Evolutionary conservation across 2,329 filamentous ascomycete species (phyloP).

Genomic region (Aspergillus felis): DNA sequence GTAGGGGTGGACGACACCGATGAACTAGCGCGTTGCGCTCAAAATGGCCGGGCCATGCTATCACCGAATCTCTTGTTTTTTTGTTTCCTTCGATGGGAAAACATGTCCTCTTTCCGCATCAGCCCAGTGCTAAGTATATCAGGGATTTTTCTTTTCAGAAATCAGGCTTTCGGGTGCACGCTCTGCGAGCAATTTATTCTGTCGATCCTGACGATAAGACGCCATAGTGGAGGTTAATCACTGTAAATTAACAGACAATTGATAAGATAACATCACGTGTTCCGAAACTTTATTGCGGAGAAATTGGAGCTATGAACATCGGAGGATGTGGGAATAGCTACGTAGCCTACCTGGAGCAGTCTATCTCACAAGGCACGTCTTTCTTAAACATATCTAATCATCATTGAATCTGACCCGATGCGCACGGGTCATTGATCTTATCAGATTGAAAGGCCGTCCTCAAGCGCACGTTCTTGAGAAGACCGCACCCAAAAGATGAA

Average conservation of each 20-base stretch:
- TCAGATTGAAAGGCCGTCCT: neutral
- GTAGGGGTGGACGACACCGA: conserved; percentile 17
- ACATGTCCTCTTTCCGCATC: neutral
- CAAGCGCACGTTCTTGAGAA: neutral
- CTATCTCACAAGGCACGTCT: neutral
- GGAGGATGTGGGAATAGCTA: neutral
- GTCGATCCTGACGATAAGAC: neutral
- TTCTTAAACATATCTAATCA: neutral
- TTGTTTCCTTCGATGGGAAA: neutral
- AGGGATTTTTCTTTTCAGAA: neutral
- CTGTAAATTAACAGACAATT: neutral
- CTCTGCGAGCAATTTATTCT: neutral
- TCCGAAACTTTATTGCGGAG: neutral
- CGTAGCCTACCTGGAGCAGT: neutral
- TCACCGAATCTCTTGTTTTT: neutral
- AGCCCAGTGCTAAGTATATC: neutral
- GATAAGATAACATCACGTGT: conserved; percentile 10
- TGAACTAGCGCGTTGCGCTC: conserved; percentile 1
- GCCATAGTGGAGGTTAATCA: neutral
- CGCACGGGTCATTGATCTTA: neutral
- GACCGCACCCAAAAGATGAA: conserved; percentile 21
- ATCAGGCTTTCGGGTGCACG: neutral
- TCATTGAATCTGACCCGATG: neutral
- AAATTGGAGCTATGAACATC: neutral
- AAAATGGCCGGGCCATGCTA: neutral